A percentile compares a stretch with the other conserved stretches of the same genome.
These are phyloP conservation scores for Aspergillus bombycis DNA, from an alignment of 2,329 filamentous ascomycete species.

Conservation along the genomic window DNA sequence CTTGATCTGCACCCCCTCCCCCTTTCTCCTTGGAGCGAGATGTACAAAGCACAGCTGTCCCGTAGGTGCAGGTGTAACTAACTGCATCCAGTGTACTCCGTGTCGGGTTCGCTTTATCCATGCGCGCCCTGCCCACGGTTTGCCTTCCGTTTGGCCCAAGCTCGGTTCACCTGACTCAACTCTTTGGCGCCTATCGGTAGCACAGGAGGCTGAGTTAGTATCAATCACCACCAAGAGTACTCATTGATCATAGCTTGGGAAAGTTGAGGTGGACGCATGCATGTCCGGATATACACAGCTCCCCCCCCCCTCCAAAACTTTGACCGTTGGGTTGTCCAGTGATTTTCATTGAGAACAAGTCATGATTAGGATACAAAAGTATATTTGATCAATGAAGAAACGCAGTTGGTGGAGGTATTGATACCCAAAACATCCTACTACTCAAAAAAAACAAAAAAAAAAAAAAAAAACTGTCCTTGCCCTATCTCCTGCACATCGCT, in stretches of 20 bases:
- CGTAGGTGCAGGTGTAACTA: constrained; percentile 1
- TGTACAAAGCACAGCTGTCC: not conserved
- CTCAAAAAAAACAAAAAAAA: no score
- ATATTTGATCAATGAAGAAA: not conserved
- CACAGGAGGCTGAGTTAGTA: not conserved
- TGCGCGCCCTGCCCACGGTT: constrained; percentile 5
- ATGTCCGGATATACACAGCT: not conserved
- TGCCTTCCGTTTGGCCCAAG: constrained; percentile 14
- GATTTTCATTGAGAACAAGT: not conserved
- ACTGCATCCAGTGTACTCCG: not conserved
- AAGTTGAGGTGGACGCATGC: not conserved
- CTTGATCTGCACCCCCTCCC: not conserved
- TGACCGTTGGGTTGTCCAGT: not conserved
- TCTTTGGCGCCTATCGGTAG: not conserved
- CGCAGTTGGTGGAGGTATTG: not conserved
- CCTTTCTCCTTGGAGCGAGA: not conserved
- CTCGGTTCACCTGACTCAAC: constrained; percentile 7
- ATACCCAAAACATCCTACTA: constrained; percentile 2
- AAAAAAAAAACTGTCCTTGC: not conserved
- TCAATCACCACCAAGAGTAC: constrained; percentile 31
- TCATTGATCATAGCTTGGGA: not conserved
- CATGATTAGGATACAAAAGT: not conserved
- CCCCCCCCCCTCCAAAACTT: not conserved
- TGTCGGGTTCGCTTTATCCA: not conserved
- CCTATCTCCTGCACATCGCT: not conserved